phyloP scores from a whole-genome alignment of 2,329 filamentous ascomycete species.

The Ceratocystis variospora region DNA sequence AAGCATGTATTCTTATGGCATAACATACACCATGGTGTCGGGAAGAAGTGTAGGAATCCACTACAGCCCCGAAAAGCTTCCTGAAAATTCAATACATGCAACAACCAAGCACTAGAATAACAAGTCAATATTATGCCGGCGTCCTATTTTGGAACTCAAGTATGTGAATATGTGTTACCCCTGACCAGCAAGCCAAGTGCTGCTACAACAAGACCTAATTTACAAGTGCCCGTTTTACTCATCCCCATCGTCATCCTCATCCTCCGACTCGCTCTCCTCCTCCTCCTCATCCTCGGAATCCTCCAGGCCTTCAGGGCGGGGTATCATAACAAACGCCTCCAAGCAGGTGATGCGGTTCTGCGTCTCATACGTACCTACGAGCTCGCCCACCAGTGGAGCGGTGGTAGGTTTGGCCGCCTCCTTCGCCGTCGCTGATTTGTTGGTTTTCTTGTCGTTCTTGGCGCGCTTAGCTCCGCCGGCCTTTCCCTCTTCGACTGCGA shows the following conservation, averaged over 20 bases:
- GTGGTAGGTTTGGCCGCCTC: background rate
- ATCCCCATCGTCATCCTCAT: slow-evolving; percentile 28
- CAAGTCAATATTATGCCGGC: no score
- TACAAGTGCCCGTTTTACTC: slow-evolving; percentile 16
- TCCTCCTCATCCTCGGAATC: slow-evolving; percentile 34
- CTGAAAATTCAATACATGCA: no score
- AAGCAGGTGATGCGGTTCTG: slow-evolving; percentile 82
- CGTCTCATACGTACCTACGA: slow-evolving; percentile 70
- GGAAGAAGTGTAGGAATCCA: no score
- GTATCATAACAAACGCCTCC: slow-evolving; percentile 72
- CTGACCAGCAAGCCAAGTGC: no score
- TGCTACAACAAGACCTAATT: no score
- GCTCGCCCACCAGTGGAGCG: slow-evolving; percentile 38
- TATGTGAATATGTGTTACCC: no score
- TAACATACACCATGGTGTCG: no score
- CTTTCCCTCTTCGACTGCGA: slow-evolving; percentile 24
- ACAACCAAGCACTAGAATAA: no score
- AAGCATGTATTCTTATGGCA: no score
- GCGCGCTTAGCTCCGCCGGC: slow-evolving; percentile 21
- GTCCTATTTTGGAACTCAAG: no score
- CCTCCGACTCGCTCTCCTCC: slow-evolving; percentile 27
- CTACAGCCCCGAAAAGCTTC: no score
- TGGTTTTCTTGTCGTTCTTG: slow-evolving; percentile 19
- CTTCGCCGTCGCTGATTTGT: slow-evolving; percentile 25
- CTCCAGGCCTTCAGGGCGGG: slow-evolving; percentile 46